phyloP scores from a whole-genome alignment of 805 yeast species.

The Starmerella bombicola region DNA sequence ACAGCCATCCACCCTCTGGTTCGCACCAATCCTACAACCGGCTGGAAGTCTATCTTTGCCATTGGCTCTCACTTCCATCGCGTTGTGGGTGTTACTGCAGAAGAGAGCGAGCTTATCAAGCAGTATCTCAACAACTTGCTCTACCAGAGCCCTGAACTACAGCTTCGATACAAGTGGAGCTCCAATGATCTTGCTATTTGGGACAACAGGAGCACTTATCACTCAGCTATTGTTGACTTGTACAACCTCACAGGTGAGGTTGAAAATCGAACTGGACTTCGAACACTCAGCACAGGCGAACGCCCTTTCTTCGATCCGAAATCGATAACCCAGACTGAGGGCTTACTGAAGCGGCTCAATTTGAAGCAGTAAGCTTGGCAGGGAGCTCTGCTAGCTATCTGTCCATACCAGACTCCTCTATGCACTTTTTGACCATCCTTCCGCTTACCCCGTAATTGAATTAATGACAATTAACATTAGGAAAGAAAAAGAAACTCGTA shows the following conservation, averaged over 20 bases:
- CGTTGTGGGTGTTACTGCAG: conserved; percentile 42
- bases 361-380: too few relatives aligned
- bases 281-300: conserved; percentile 26
- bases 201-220: conserved; percentile 48
- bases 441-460: too few relatives aligned
- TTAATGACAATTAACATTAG: too few relatives aligned
- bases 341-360: conserved; percentile 14
- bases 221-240: conserved; percentile 40
- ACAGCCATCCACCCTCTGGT: conserved; percentile 48
- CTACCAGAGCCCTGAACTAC: conserved; percentile 43
- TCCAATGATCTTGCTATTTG: conserved; percentile 44
- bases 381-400: too few relatives aligned
- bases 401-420: too few relatives aligned
- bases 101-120: conserved; percentile 39
- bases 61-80: conserved; percentile 41
- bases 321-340: conserved; percentile 23
- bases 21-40: conserved; percentile 55
- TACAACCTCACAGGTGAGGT: conserved; percentile 14
- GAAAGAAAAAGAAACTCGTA: too few relatives aligned
- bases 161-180: conserved; percentile 43
- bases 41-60: conserved; percentile 46
- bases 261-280: conserved; percentile 23
- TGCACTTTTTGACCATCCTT: too few relatives aligned
- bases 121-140: conserved; percentile 36
- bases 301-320: conserved; percentile 25